phyloP scores from a whole-genome alignment of 1,284 basidiomycete genomes.

The Ceratobasidium theobromae region DNA sequence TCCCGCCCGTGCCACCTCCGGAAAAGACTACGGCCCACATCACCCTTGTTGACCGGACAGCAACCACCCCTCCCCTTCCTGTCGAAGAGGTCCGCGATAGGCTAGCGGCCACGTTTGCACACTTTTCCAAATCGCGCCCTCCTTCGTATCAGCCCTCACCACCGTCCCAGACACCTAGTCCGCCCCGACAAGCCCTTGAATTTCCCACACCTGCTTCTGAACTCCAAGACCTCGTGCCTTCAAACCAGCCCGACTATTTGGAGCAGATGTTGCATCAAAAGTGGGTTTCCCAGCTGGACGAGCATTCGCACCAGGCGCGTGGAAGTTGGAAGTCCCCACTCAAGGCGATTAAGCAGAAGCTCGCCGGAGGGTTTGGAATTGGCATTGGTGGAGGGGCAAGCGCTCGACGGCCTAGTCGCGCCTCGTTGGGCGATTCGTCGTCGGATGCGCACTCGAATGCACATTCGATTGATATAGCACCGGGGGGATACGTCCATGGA shows the following conservation, averaged over 20 bases:
- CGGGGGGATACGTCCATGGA: constrained; percentile 13
- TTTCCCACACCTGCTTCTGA: background rate
- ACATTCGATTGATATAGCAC: background rate
- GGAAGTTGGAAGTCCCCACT: constrained; percentile 28
- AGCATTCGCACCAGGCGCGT: constrained; percentile 24
- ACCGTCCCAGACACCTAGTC: background rate
- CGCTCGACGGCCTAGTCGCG: background rate
- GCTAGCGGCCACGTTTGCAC: constrained; percentile 19
- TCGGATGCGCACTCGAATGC: background rate
- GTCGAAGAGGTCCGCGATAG: constrained; percentile 8
- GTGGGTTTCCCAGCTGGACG: constrained; percentile 17
- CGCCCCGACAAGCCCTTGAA: constrained; percentile 1
- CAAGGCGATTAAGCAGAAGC: constrained; percentile 6
- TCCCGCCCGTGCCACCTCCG: constrained; percentile 9
- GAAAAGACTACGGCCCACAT: constrained; percentile 8
- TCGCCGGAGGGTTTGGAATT: constrained; percentile 6
- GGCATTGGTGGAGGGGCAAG: constrained; percentile 3
- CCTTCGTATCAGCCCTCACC: background rate
- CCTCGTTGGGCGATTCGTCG: constrained; percentile 2
- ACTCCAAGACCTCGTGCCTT: background rate
- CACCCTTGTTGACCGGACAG: background rate
- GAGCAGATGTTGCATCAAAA: constrained; percentile 8
- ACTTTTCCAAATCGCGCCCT: constrained; percentile 1
- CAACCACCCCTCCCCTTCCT: background rate
- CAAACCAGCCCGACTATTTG: constrained; percentile 1